phyloP scores from a whole-genome alignment of 305 asterid genomes.

The Euphrasia arctica region DNA sequence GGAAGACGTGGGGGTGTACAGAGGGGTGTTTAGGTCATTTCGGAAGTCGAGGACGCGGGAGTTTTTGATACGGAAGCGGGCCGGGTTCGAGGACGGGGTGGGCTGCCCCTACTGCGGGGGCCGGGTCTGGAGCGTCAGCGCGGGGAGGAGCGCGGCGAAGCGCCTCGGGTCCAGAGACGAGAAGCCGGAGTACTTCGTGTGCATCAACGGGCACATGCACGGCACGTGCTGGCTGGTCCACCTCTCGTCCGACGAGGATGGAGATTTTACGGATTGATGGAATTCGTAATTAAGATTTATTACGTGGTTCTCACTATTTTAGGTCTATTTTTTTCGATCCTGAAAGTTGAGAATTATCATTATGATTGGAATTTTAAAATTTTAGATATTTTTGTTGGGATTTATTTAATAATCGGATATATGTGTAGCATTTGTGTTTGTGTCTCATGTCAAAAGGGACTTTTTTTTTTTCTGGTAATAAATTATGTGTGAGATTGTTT shows the following conservation, averaged over 20 bases:
- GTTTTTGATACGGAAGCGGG: constrained; percentile 41
- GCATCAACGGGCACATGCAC: constrained; percentile 75
- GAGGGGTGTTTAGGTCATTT: constrained; percentile 72
- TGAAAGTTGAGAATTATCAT: no score
- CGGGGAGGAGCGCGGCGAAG: constrained; percentile 52
- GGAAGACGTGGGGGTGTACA: constrained; percentile 48
- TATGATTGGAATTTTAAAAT: no score
- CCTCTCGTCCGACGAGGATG: constrained; percentile 49
- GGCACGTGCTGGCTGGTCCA: constrained; percentile 71
- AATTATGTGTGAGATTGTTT: no score
- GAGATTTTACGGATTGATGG: neutral
- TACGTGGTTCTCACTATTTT: neutral
- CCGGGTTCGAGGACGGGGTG: constrained; percentile 42
- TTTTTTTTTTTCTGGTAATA: no score
- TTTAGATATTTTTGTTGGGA: no score
- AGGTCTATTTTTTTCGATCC: neutral
- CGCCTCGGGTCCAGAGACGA: constrained; percentile 65
- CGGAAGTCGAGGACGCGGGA: constrained; percentile 65
- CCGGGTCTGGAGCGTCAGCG: constrained; percentile 78
- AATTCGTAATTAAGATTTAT: neutral
- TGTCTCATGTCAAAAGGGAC: no score
- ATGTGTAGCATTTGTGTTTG: no score
- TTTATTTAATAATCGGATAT: no score
- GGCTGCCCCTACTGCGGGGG: constrained; percentile 72
- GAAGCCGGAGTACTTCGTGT: constrained; percentile 65